Evolutionary conservation across 2,329 filamentous ascomycete genomes (phyloP), one percentile per base, ranked within the genome.

Genomic region (Pyricularia grisea): DNA sequence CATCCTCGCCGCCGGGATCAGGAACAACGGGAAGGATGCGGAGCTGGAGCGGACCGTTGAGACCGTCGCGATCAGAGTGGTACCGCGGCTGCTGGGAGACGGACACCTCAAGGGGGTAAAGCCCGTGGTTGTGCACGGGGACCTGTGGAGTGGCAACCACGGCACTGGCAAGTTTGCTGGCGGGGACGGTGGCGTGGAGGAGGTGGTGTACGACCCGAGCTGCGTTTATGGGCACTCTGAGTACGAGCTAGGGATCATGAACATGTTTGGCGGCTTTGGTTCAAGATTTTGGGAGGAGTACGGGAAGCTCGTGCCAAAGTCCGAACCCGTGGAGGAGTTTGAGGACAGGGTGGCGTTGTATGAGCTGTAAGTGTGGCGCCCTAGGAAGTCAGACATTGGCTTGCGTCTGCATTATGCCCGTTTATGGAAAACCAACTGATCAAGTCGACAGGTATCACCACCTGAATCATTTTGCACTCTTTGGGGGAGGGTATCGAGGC

Each of bases 171-270:
- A 81, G 61, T 89, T 97, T 68, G 81, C 75, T 30, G 77, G 77
- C 0, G 11, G 23, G 10, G 78, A 72, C 9, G 71, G 83, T 0
- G 83, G 81, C 0, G 79, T 83, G 0, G 91, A 94, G 72, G 90
- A 93, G 72, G 87, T 97, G 0, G 87, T 97, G 0, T 97, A 89
- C 75, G 94, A 97, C 76, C 88, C 93, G 0, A 90, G 90, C 2
- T 86, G 88, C 61, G 91, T 91, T 72, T 97, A 96, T 75, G 92
- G 90, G 1, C 94, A 97, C 77, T 90, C 85, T 1, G 94, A 98
- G 81, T 97, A 90, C 78, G 94, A 97, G 73, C 81, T 97, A 68
- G 94, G 94, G 0, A 97, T 97, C 73, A 97, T 97, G 93, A 87
- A 86, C 67, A 97, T 97, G 93, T 98, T 97, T 84, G 94, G 94